Base-by-base conservation (phyloP, 2,329 filamentous ascomycete species). In the Epichloe hybrida region DNA sequence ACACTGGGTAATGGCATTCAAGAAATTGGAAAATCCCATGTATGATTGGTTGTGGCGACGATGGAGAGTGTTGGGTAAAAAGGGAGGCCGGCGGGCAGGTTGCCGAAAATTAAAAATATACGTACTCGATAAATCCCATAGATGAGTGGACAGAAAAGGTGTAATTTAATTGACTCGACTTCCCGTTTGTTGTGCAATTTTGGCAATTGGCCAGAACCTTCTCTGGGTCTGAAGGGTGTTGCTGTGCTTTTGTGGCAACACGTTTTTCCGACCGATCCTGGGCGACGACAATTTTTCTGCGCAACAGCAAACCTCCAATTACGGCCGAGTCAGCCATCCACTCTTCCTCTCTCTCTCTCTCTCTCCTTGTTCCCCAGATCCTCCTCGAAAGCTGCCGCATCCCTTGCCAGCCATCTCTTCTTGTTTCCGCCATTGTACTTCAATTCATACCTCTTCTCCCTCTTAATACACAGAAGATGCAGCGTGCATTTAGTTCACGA, bases 401-500 rank as follows among this genome's bases (percentile, higher is more conserved):
- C 49, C 12, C 47, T 46, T 49, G 52, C 49, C 13, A 47, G 50
- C 49, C 58, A 53, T 55, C 58, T 51, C 54, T 57, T 59, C 49
- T 54, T 54, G 52, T 65, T 58, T 37, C n/a, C 41, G 40, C 35
- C 38, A 43, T 36, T 50, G 40, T 45, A 48, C 20, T 56, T 58
- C 8, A 59, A 57, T 55, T 56, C 59, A 56, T 64, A 61, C 56
- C 60, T 59, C 55, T 56, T 55, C 52, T 55, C 59, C 60, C 61
- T 61, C 64, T 57, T 64, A 73, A 49, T 35, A 17, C n/a, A 48
- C 38, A 48, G 9, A 20, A 86, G 71, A 98, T 98, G 93, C 93
- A 98, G 81, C 88, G 93, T 73, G 89, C 89, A 73, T 80, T 98
- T 67, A 81, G 86, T 68, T 88, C 87, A 62, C 78, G 81, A 68